Base-by-base conservation (phyloP, 2,329 filamentous ascomycete genomes). In the Tolypocladium ovalisporum region DNA sequence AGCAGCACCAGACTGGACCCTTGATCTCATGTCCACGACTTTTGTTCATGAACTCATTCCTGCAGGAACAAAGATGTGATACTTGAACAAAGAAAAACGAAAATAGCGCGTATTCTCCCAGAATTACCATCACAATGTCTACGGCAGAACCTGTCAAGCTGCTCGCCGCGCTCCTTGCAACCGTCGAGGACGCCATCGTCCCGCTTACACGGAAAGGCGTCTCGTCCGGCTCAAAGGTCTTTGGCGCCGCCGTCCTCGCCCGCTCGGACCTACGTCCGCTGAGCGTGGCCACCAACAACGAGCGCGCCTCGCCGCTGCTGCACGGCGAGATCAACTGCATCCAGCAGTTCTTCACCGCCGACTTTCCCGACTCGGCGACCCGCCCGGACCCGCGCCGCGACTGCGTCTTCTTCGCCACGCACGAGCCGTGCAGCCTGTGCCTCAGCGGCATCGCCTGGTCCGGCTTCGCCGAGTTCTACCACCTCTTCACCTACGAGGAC, bases 301-400 rank as follows among this genome's bases (percentile, higher is more conserved):
- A 83, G 66, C 73, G 73, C 13, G 66, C 65, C 1, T 83, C 80
- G 5, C 81, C 81, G 2, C 72, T 83, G 4, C 72, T 83, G 10
- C 81, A 83, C 66, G 81, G 80, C 59, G 81, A 84, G 62, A 81
- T 83, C 67, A 80, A 82, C 67, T 83, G 80, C 71, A 82, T 84
- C 67, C 79, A 82, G 62, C 68, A 76, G 36, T 83, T 83, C 70
- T 83, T 81, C 68, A 72, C 73, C 0, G 65, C 65, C 1, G 63
- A 64, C 24, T 69, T 70, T 59, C 65, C 72, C 15, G 60, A 67
- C 52, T 63, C 75, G 3, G 58, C 66, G 39, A 62, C 69, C 13
- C 72, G 77, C 1, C 75, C 76, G 0, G 66, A 67, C 40, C 70
- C 75, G 2, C 60, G 62, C 5, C 67, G 68, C 10, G 77, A 80